phyloP scores from a whole-genome alignment of 2,329 filamentous ascomycete genomes.

The Colletotrichum somersetense region DNA sequence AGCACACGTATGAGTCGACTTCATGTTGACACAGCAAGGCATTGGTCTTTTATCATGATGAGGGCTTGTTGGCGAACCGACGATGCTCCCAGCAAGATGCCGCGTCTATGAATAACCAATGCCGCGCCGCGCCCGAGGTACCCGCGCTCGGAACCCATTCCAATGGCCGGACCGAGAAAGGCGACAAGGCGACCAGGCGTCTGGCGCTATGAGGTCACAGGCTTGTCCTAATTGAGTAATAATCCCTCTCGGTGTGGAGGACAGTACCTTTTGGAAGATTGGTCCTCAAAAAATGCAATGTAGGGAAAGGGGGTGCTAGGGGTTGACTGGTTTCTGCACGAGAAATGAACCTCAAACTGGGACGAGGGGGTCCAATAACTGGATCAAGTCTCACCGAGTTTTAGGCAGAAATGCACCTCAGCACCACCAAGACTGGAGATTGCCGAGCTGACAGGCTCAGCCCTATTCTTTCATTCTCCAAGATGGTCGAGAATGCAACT shows the following conservation, averaged over 20 bases:
- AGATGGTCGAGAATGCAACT: background rate
- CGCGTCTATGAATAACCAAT: background rate
- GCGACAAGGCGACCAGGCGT: background rate
- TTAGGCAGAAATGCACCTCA: constrained; percentile 22
- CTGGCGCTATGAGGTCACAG: background rate
- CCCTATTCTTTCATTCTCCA: no score
- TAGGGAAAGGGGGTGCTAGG: no score
- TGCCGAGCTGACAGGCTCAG: background rate
- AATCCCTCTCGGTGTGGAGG: background rate
- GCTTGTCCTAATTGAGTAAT: background rate
- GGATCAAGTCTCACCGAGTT: constrained; percentile 8
- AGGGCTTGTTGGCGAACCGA: background rate
- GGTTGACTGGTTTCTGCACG: no score
- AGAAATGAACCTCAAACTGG: constrained; percentile 13
- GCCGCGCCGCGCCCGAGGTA: no score
- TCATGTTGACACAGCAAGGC: background rate
- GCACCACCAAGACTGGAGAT: background rate
- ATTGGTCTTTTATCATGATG: background rate
- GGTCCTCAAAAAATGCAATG: background rate
- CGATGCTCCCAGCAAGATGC: background rate
- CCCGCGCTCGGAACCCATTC: background rate
- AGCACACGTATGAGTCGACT: no score
- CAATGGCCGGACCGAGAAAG: background rate
- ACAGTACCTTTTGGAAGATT: background rate
- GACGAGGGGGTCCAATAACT: background rate